phyloP scores from a whole-genome alignment of 306 rosid species.

The Prunus davidiana region DNA sequence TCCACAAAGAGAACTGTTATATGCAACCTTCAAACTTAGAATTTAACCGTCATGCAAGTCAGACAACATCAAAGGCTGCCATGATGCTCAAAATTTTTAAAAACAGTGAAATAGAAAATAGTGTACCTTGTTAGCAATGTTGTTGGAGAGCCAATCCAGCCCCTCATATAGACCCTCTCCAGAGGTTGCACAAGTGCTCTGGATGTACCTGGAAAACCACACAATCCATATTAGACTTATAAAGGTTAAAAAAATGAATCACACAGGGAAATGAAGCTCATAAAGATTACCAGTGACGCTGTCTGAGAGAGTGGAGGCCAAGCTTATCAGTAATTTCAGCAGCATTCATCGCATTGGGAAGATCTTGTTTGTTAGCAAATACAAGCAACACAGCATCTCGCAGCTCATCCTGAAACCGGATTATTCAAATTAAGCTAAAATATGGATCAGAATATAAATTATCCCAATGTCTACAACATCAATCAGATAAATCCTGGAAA shows the following conservation, averaged over 20 bases:
- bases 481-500: background rate
- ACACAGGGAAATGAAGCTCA: background rate
- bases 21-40: background rate
- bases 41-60: background rate
- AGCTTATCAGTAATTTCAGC: slow-evolving; percentile 99
- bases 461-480: background rate
- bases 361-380: slow-evolving; percentile 99
- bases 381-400: slow-evolving; percentile 98
- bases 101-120: background rate
- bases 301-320: slow-evolving; percentile 98
- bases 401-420: slow-evolving; percentile 73
- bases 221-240: slow-evolving; percentile 15
- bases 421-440: background rate
- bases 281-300: slow-evolving; percentile 86
- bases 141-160: slow-evolving; percentile 99
- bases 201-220: slow-evolving; percentile 80
- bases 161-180: slow-evolving; percentile 99
- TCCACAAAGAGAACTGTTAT: background rate
- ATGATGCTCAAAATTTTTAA: background rate
- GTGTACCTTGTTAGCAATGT: slow-evolving; percentile 91
- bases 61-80: background rate
- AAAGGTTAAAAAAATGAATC: background rate
- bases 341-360: slow-evolving; percentile 99
- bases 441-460: background rate
- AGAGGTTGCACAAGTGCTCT: slow-evolving; percentile 99